Percentiles rank a stretch among this genome's conserved stretches.
Evolutionary conservation across 257 asterid genomes (phyloP).

Genomic region (Solanum stenotomum): DNA sequence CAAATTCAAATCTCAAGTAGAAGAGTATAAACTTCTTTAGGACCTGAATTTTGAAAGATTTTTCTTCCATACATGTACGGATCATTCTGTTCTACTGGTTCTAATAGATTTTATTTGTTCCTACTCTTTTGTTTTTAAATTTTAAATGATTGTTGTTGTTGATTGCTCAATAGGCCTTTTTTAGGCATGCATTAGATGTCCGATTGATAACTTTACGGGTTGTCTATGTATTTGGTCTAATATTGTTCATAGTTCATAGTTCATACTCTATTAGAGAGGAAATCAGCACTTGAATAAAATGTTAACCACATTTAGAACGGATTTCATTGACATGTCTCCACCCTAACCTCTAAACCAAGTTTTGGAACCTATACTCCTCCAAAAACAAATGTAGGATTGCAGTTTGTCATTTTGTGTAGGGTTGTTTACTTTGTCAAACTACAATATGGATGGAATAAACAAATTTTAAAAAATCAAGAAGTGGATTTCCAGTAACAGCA

Average conservation of each 20-base stretch:
- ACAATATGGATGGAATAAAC: not conserved
- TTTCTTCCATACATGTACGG: not conserved
- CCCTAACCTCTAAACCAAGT: not conserved
- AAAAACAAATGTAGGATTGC: not conserved
- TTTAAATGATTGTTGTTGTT: not conserved
- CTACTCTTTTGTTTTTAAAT: not conserved
- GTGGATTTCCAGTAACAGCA: not conserved
- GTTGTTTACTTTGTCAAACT: not conserved
- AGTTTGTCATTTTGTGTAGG: not conserved
- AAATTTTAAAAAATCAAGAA: not conserved
- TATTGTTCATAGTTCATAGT: not conserved
- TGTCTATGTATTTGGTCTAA: not conserved
- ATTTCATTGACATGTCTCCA: not conserved
- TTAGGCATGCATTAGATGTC: not conserved
- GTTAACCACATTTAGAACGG: not conserved
- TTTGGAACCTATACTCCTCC: not conserved
- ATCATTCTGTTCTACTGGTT: not conserved
- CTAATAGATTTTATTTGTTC: too few species aligned
- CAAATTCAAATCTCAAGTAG: not conserved
- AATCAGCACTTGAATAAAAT: not conserved
- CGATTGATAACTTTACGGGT: not conserved
- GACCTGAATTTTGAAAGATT: not conserved
- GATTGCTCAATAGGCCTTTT: not conserved
- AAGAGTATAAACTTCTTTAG: not conserved
- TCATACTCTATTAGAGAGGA: too few species aligned